phyloP scores from a whole-genome alignment of 2,329 filamentous ascomycete species.

The Fusarium sp. region DNA sequence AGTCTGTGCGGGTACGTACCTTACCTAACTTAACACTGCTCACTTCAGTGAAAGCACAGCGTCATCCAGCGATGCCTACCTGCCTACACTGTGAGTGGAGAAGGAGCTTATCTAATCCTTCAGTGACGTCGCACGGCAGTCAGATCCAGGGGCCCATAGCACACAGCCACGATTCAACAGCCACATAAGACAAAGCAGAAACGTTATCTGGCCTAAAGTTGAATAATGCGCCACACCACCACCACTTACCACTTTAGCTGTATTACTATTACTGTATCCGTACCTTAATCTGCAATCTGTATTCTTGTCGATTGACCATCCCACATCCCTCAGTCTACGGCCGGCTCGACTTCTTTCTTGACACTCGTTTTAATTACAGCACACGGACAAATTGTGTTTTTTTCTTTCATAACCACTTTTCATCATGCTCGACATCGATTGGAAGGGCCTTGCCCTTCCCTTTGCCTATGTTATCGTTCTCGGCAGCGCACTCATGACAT shows the following conservation, averaged over 20 bases:
- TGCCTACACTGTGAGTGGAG: constrained; percentile 15
- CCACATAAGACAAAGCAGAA: constrained; percentile 20
- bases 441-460: constrained; percentile 86
- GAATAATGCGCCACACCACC: constrained; percentile 35
- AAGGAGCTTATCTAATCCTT: constrained; percentile 28
- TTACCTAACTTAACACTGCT: constrained; percentile 5
- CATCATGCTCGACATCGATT: constrained; percentile 72
- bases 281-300: constrained; percentile 7
- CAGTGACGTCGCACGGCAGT: constrained; percentile 38
- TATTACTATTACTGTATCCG: constrained; percentile 4
- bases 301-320: constrained; percentile 30
- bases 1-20: constrained; percentile 21
- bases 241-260: constrained; percentile 8
- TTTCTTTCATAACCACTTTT: constrained; percentile 11
- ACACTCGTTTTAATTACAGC: constrained; percentile 28
- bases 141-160: background rate
- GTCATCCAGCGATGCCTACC: constrained; percentile 46
- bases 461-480: constrained; percentile 91
- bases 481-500: constrained; percentile 87
- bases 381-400: background rate
- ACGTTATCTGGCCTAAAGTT: constrained; percentile 39
- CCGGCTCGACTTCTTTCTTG: constrained; percentile 23
- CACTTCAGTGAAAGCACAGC: constrained; percentile 32
- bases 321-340: constrained; percentile 5
- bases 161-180: constrained; percentile 17